Evolutionary conservation across 306 rosid species (phyloP), one percentile per base, ranked within the genome.

Genomic region (Quercus gilva): DNA sequence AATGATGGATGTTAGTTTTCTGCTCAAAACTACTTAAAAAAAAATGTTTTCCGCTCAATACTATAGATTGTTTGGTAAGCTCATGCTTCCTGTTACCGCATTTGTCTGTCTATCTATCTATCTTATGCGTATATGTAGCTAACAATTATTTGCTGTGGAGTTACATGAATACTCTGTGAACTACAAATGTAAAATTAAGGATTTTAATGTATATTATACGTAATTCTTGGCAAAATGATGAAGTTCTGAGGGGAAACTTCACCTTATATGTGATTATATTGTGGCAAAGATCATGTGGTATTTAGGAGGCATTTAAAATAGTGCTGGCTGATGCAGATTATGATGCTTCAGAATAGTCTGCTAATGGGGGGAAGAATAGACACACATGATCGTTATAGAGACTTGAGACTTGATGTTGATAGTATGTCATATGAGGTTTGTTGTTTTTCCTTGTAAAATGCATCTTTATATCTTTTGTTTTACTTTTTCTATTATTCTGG

Each of bases 391-490:
- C 97, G 83, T 81, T 91, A 90, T 81, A 86, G 99, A 67, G 97
- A 93, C 21, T 84, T 86, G 97, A 88, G 99, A 86, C 99, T 95
- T 31, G 98, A 93, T 73, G 94, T 95, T 21, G 99, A 95, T 84
- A 74, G 87, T 84, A 95, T 95, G 99, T 85, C 99, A 14, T 95
- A 95, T 8, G 99, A 94, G 94, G 99, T 90, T 45, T 6, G 74
- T 65, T 83, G 31, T 61, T 79, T 43, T 76, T 23, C 45, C 13
- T 13, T 1, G 51, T 35, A 19, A 52, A 3, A 26, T 26, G 5
- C 23, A 2, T 31, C 57, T 53, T 23, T 70, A 28, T 41, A 26
- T 78, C 33, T 14, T 35, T 37, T 80, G 75, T 15, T 43, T 21
- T 29, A 23, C n/a, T 37, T 65, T 51, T 53, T 68, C 57, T 9